Evolutionary conservation across 2,329 filamentous ascomycete species (phyloP), one percentile per base, ranked within the genome.

Genomic region (Colletotrichum musicola): DNA sequence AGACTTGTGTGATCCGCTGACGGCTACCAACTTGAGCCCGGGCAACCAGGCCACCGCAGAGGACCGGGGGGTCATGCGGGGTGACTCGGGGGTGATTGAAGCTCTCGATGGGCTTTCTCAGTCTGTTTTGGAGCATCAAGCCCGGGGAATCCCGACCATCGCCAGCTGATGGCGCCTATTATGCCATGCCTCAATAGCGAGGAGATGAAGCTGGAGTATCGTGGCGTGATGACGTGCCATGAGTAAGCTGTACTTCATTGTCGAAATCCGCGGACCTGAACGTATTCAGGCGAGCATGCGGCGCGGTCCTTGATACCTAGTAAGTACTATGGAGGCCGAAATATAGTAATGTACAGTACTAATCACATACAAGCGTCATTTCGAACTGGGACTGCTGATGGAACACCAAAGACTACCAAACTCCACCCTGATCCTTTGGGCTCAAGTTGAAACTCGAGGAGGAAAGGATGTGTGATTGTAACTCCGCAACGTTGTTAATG

Each of bases 401-500:
- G 30, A 38, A 68, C 44, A 55, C 14, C 9, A 42, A 58, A 47
- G 44, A 57, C 47, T 6, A 9, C 27, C 27, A 30, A 30, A 30
- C 60, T 64, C 38, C 53, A 64, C 60, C 27, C 6, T 18, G n/a
- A 54, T 44, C 49, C 49, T 61, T 65, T 54, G 49, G 49, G 63
- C 40, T 65, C 56, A 65, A 55, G 40, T 68, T 64, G 64, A 64
- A 64, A 65, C 49, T 42, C 18, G 42, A 51, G 51, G 44, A 63
- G 40, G 25, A 47, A 54, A 63, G 16, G 38, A 20, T 67, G 22
- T 46, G 7, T 42, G 38, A 64, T 53, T 16, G 25, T 18, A 40
- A 54, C 44, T 64, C 53, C 53, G 54, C 60, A 16, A 50, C 16
- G 25, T 35, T 49, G 56, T 25, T 42, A 16, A 10, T 47, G 27